Percentiles rank a stretch among this genome's conserved stretches.
phyloP scores from a whole-genome alignment of 192 early-diverging fungal genomes.

The Entomortierella lignicola region DNA sequence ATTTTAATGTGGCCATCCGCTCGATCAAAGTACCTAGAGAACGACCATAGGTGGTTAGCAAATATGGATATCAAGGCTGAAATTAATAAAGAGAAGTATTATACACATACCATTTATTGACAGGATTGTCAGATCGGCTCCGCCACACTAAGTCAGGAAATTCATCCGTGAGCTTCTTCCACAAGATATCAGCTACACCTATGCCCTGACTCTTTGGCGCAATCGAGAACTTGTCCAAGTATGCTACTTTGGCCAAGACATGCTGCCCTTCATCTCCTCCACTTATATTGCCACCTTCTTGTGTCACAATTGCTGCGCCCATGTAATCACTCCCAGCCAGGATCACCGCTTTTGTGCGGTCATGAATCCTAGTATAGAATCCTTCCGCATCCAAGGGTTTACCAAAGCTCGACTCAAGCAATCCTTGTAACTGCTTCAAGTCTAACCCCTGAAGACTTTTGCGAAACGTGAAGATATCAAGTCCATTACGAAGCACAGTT shows the following conservation, averaged over 20 bases:
- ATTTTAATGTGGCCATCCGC: conserved; percentile 79
- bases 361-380: conserved; percentile 71
- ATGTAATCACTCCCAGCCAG: conserved; percentile 89
- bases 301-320: conserved; percentile 88
- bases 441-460: conserved; percentile 67
- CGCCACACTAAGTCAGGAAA: conserved; percentile 87
- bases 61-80: neutral
- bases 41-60: neutral
- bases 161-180: conserved; percentile 77
- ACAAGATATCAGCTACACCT: conserved; percentile 95
- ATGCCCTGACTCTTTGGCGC: conserved; percentile 88
- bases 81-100: neutral
- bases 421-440: conserved; percentile 56
- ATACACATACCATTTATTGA: conserved; percentile 88
- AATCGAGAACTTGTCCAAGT: conserved; percentile 95
- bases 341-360: conserved; percentile 70
- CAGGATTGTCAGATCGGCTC: conserved; percentile 84
- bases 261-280: neutral
- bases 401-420: conserved; percentile 85
- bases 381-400: conserved; percentile 63
- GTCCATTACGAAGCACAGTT: conserved; percentile 84
- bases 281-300: conserved; percentile 59
- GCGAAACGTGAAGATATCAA: conserved; percentile 69
- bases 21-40: conserved; percentile 88
- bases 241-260: conserved; percentile 53